Evolutionary conservation across 73 alveolate species (phyloP).

Genomic region (Tetrahymena malaccensis): DNA sequence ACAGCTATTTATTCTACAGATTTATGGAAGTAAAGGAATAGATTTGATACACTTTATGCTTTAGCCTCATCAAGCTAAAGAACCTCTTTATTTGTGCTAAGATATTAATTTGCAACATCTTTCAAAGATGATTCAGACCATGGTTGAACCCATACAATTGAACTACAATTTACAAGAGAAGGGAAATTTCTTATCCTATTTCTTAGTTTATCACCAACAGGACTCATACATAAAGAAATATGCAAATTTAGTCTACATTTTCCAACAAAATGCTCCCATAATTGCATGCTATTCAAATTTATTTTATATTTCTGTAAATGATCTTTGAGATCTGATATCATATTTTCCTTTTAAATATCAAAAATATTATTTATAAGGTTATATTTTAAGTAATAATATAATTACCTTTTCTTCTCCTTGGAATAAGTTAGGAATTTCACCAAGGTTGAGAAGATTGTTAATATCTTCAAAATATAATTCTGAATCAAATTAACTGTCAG

Average conservation of each 20-base stretch:
- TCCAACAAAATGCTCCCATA: conserved; percentile 74
- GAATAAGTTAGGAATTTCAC: conserved; percentile 85
- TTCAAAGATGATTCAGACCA: conserved; percentile 90
- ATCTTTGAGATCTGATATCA: conserved; percentile 70
- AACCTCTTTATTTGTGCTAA: conserved; percentile 68
- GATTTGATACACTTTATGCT: conserved; percentile 45
- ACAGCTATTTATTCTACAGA: conserved; percentile 33
- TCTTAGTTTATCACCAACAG: conserved; percentile 80
- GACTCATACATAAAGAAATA: conserved; percentile 78
- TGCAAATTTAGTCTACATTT: conserved; percentile 78
- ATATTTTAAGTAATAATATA: background rate
- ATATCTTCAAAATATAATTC: conserved; percentile 78
- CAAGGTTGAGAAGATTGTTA: conserved; percentile 79
- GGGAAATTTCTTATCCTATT: conserved; percentile 78
- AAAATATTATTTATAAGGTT: background rate
- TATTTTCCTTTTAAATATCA: conserved; percentile 11
- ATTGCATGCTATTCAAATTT: conserved; percentile 60
- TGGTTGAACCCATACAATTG: conserved; percentile 82
- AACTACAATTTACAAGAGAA: conserved; percentile 79
- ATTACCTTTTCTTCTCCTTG: conserved; percentile 73
- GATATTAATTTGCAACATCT: conserved; percentile 55
- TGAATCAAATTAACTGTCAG: conserved; percentile 71
- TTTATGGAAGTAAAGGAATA: conserved; percentile 81
- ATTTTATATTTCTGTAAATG: conserved; percentile 61
- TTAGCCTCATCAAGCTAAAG: conserved; percentile 18